Percentiles rank a stretch among this genome's conserved stretches.
These are phyloP conservation scores for Tricholomella constricta DNA, from an alignment of 768 basidiomycete species.

Conservation along the genomic window DNA sequence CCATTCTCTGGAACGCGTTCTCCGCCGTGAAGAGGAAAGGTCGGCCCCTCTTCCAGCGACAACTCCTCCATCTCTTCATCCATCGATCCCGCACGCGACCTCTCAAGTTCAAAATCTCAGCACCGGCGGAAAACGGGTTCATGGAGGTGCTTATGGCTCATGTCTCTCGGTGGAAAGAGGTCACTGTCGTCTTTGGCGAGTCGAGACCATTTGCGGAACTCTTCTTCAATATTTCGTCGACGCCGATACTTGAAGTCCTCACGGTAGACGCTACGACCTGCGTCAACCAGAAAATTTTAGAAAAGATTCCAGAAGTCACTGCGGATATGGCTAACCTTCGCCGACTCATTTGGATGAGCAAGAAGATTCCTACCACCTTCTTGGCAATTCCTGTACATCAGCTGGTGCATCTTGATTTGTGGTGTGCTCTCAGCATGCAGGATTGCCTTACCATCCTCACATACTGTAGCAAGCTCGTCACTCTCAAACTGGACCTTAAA, in stretches of 20 bases:
- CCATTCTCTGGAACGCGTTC: conserved; percentile 1
- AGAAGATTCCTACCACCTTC: background rate
- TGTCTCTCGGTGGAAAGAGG: conserved; percentile 2
- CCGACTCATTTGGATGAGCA: background rate
- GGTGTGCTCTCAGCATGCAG: conserved; percentile 1
- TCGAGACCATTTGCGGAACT: background rate
- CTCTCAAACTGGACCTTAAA: conserved; percentile 2
- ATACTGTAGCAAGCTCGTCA: background rate
- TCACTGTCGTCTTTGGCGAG: background rate
- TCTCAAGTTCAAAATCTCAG: background rate
- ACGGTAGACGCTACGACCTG: background rate
- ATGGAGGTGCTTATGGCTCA: conserved; percentile 4
- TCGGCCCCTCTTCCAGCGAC: background rate
- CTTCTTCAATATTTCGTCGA: background rate
- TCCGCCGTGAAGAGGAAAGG: background rate
- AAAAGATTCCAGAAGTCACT: background rate
- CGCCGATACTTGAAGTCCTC: conserved; percentile 3
- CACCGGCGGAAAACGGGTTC: background rate
- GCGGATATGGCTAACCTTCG: background rate
- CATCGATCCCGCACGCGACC: background rate
- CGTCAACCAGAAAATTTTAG: background rate
- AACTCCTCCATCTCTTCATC: conserved; percentile 2
- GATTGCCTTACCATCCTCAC: conserved; percentile 1
- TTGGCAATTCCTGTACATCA: background rate
- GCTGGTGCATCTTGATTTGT: conserved; percentile 1